Percentiles rank a stretch among this genome's conserved stretches.
phyloP scores from a whole-genome alignment of 345 rosid species.

The Populus simonii region DNA sequence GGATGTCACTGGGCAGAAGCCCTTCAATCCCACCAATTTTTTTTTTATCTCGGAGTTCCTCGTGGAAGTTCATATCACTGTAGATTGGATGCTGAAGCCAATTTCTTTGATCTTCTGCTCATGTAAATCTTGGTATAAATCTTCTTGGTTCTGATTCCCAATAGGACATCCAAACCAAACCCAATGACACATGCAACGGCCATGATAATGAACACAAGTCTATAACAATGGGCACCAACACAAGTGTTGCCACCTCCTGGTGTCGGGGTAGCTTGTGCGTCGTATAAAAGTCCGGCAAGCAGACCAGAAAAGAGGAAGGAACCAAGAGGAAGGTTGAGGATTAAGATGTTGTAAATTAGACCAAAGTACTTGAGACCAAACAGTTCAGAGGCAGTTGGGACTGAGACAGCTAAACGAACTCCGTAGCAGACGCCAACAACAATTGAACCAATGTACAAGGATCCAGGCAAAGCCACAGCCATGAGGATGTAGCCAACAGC shows the following conservation, averaged over 20 bases:
- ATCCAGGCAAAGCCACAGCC: constrained; percentile 77
- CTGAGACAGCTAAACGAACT: constrained; percentile 81
- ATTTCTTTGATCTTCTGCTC: constrained; percentile 48
- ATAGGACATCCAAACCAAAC: constrained; percentile 58
- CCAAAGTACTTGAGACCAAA: constrained; percentile 92
- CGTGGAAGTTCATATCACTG: constrained; percentile 1
- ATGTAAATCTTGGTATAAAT: constrained; percentile 53
- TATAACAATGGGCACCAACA: constrained; percentile 80
- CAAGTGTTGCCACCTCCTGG: constrained; percentile 87
- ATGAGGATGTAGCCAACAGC: constrained; percentile 69
- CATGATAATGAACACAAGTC: constrained; percentile 75
- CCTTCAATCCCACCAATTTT: constrained; percentile 21
- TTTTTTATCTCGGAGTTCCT: not conserved
- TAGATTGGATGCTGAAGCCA: constrained; percentile 8
- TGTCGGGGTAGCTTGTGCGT: constrained; percentile 68
- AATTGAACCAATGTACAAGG: constrained; percentile 77
- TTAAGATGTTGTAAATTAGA: constrained; percentile 72
- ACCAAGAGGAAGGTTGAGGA: constrained; percentile 92
- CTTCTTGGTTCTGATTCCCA: constrained; percentile 58
- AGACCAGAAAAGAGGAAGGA: constrained; percentile 91
- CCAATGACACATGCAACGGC: constrained; percentile 61
- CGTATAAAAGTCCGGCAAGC: constrained; percentile 78
- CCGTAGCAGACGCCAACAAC: constrained; percentile 90
- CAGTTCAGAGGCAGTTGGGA: constrained; percentile 88
- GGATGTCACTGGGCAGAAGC: constrained; percentile 11